These are phyloP conservation scores for Trichoderma sp. DNA, from an alignment of 2,329 filamentous ascomycete species.

Conservation along the genomic window DNA sequence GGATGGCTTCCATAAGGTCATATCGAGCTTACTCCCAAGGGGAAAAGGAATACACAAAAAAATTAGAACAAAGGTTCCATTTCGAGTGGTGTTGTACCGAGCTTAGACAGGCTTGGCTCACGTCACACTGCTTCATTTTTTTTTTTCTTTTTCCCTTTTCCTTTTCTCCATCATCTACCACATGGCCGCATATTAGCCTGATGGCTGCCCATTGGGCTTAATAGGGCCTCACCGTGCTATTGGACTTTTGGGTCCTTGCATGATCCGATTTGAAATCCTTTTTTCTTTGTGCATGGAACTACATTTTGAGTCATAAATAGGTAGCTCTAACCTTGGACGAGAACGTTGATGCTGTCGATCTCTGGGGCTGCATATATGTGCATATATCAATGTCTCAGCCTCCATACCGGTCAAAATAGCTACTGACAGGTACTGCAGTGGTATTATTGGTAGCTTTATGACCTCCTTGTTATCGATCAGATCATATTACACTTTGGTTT, in stretches of 20 bases:
- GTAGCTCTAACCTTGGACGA: neutral
- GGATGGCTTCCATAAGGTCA: neutral
- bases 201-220: conserved; percentile 4
- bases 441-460: neutral
- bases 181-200: neutral
- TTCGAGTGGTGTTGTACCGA: neutral
- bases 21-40: neutral
- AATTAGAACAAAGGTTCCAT: neutral
- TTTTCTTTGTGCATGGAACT: neutral
- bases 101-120: neutral
- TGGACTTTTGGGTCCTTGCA: neutral
- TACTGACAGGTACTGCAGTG: neutral
- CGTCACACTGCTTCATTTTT: neutral
- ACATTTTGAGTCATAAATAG: no score
- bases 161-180: neutral
- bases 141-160: neutral
- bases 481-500: neutral
- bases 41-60: neutral
- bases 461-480: neutral
- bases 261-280: neutral
- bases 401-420: neutral
- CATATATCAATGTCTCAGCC: conserved; percentile 12
- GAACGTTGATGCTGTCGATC: neutral
- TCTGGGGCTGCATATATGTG: neutral
- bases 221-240: neutral